Percentiles rank a stretch among this genome's conserved stretches.
Evolutionary conservation across 2,329 filamentous ascomycete genomes (phyloP).

Genomic region (Dichotomopilus funicola): DNA sequence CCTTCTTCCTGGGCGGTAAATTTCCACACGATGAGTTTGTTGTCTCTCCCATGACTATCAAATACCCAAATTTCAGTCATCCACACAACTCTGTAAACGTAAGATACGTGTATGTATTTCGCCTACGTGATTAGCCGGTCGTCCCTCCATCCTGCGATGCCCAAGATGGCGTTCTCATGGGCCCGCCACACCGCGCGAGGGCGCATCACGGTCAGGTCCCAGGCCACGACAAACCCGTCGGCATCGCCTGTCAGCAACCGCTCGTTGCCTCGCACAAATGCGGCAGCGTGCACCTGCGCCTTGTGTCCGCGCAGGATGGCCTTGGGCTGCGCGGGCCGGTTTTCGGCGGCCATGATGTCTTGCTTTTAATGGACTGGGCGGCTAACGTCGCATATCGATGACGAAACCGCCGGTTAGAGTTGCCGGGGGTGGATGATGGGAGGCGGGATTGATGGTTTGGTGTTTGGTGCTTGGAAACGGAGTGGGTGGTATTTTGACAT

Average conservation of each 20-base stretch:
- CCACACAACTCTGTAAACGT: neutral
- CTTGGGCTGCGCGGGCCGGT: constrained; percentile 39
- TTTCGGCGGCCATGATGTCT: constrained; percentile 23
- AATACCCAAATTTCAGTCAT: neutral
- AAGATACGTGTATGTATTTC: constrained; percentile 4
- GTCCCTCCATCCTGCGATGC: constrained; percentile 62
- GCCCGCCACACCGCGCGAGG: constrained; percentile 80
- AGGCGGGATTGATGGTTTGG: no score
- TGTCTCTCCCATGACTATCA: constrained; percentile 79
- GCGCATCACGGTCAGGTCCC: constrained; percentile 77
- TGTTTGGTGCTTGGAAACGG: neutral
- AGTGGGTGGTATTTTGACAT: neutral
- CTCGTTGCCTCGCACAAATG: constrained; percentile 66
- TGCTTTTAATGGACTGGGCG: neutral
- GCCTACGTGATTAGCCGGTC: constrained; percentile 76
- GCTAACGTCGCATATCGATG: neutral
- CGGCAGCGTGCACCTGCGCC: constrained; percentile 68
- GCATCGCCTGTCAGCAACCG: constrained; percentile 82
- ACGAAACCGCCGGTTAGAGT: neutral
- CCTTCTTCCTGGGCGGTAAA: constrained; percentile 55
- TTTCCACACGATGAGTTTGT: constrained; percentile 80
- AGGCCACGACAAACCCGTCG: constrained; percentile 80
- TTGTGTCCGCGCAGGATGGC: constrained; percentile 78
- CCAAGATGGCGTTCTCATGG: constrained; percentile 71
- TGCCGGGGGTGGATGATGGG: neutral